Percentiles rank a stretch among this genome's conserved stretches.
Conservation (phyloP, 768 basidiomycete species). For the Termitomyces sp. region DNA sequence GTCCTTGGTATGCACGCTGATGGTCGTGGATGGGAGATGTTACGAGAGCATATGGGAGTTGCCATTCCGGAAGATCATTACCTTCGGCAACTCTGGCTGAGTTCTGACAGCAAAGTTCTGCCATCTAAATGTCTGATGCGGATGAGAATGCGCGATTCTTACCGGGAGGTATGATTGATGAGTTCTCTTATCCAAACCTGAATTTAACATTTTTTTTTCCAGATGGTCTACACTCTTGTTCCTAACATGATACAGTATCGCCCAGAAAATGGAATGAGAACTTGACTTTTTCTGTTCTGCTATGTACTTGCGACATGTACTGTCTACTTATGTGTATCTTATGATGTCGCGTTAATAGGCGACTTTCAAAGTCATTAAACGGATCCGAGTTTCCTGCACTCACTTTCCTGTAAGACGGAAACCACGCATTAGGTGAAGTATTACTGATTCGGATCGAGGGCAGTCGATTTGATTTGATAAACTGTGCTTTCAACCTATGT, state of each 20-base stretch:
- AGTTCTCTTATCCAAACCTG: neutral
- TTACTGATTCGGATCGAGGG: too few species aligned
- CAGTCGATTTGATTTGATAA: slow-evolving; percentile 1
- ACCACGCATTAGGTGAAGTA: too few species aligned
- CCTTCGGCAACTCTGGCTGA: slow-evolving; percentile 43
- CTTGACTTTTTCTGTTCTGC: neutral
- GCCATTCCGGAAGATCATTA: slow-evolving; percentile 40
- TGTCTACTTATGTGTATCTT: neutral
- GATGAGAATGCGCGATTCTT: slow-evolving; percentile 52
- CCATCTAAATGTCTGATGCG: slow-evolving; percentile 53
- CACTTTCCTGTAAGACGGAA: neutral
- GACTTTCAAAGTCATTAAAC: too few species aligned
- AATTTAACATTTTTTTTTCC: neutral
- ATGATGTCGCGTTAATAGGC: neutral
- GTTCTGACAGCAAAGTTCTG: slow-evolving; percentile 30
- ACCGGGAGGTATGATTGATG: slow-evolving; percentile 42
- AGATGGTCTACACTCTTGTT: slow-evolving; percentile 49
- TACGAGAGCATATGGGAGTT: slow-evolving; percentile 37
- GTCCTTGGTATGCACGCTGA: slow-evolving; percentile 46
- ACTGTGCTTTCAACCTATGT: too few species aligned
- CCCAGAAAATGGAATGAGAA: slow-evolving; percentile 12
- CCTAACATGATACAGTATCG: slow-evolving; percentile 51
- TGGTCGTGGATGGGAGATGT: slow-evolving; percentile 45
- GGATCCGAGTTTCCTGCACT: neutral
- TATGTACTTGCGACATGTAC: neutral